Base-by-base conservation (phyloP, 129 eudicot species). In the Pseudognaphalium luteoalbum region DNA sequence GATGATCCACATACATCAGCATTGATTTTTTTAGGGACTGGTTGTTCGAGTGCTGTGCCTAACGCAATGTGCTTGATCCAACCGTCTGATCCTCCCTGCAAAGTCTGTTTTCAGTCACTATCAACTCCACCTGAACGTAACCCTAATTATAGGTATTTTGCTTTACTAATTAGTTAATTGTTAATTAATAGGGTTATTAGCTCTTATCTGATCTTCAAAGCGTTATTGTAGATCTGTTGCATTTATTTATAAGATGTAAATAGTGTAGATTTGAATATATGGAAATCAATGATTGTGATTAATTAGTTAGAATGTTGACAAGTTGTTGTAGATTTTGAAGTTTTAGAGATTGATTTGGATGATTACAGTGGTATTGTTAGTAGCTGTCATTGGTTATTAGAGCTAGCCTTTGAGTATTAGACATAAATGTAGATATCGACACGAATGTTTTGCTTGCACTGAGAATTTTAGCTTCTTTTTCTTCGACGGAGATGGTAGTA, bases 11-110 rank as follows among this genome's bases (percentile, higher is more conserved):
- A 83, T 20, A 87, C 66, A 66, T 94, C 98, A 22, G 86, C 96
- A 51, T 41, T 93, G 72, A 91, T 93, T 62, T 93, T 93, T 54
- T 72, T 93, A 69, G 98, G 98, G 9, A 91, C 98, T 22, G 98
- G 98, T 8, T 91, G 97, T 81, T 94, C 98, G 7, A 91, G 97
- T 81, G 96, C 96, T 10, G 86, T 94, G 17, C 98, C 98, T 2
- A 91, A 86, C 65, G 93, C 93, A 17, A 47, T 86, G 82, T 94
- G 98, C 79, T 69, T 94, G 70, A 86, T 94, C 81, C 83, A 80
- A 34, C 98, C 93, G 2, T 84, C 97, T 9, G 93, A 94, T 89
- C 97, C 97, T 54, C 98, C 98, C 0, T 94, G 98, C 77, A 79
- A 44, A 20, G 90, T 91, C 68, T 94, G 98, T 34, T 72, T 80